Evolutionary conservation across 106 monocot genomes (phyloP), one percentile per base, ranked within the genome.

Genomic region (Posidonia australis): DNA sequence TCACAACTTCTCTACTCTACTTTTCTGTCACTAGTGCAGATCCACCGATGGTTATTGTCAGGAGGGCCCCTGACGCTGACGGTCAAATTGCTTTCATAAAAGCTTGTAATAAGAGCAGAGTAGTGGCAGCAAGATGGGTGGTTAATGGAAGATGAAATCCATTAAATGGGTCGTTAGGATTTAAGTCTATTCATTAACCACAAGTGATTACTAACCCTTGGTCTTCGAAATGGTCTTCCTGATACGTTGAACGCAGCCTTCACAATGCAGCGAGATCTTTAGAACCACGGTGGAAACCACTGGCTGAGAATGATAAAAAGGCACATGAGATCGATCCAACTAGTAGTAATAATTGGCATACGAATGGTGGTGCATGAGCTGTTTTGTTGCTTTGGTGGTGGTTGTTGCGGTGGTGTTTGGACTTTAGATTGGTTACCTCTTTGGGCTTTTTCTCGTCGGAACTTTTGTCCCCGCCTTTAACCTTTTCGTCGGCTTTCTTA

Each of bases 251-350:
- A 84, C 74, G 65, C 93, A 94, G 12, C 89, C 93, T 5, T 89
- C 75, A 71, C 93, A 94, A 59, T 94, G 93, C 19, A 89, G 75
- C 5, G 77, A 62, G 18, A 92, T 81, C 75, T 86, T 86, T 20
- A 94, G 69, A 21, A 78, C 86, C 21, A 89, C 81, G 16, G 86
- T 86, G 13, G 78, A 56, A 17, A 32, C 46, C 26, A 27, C 63
- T 16, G 71, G 65, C 88, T 81, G 27, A 5, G 2, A 9, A 49
- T n/a, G n/a, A n/a, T n/a, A n/a, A n/a, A n/a, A n/a, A n/a, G n/a
- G n/a, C n/a, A n/a, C n/a, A n/a, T n/a, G n/a, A n/a, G n/a, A n/a
- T n/a, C n/a, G n/a, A n/a, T n/a, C n/a, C n/a, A n/a, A n/a, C n/a
- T n/a, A n/a, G n/a, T n/a, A n/a, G n/a, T n/a, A n/a, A n/a, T n/a